phyloP scores from a whole-genome alignment of 2,329 filamentous ascomycete genomes.

The Penicillium concentricum region DNA sequence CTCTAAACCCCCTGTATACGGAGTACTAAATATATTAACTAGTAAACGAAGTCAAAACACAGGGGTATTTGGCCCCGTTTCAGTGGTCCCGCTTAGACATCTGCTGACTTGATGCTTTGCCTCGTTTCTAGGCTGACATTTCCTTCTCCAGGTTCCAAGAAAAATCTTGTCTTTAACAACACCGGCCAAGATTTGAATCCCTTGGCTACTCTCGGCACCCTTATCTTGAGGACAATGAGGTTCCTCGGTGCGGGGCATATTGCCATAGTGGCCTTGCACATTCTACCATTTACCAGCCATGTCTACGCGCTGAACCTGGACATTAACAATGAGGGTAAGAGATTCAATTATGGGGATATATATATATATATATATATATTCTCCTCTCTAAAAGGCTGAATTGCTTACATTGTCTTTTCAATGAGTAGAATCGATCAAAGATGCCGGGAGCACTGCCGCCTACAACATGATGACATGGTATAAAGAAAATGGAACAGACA shows the following conservation, averaged over 20 bases:
- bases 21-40: too few species aligned
- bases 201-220: background rate
- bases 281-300: background rate
- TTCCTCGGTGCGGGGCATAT: background rate
- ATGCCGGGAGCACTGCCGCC: conserved; percentile 42
- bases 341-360: conserved; percentile 15
- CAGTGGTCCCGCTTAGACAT: background rate
- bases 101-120: background rate
- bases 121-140: background rate
- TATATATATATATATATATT: background rate
- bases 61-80: background rate
- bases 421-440: conserved; percentile 36
- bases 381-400: background rate
- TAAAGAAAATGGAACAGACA: conserved; percentile 49
- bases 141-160: background rate
- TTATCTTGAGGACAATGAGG: conserved; percentile 1
- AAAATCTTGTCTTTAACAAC: background rate
- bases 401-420: background rate
- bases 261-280: background rate
- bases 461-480: conserved; percentile 54
- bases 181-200: background rate
- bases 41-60: too few species aligned
- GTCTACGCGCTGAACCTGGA: conserved; percentile 5
- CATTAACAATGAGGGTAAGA: conserved; percentile 2
- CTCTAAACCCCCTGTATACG: background rate